Base-by-base conservation (phyloP, 2,329 filamentous ascomycete species). In the Phialophora expanda region DNA sequence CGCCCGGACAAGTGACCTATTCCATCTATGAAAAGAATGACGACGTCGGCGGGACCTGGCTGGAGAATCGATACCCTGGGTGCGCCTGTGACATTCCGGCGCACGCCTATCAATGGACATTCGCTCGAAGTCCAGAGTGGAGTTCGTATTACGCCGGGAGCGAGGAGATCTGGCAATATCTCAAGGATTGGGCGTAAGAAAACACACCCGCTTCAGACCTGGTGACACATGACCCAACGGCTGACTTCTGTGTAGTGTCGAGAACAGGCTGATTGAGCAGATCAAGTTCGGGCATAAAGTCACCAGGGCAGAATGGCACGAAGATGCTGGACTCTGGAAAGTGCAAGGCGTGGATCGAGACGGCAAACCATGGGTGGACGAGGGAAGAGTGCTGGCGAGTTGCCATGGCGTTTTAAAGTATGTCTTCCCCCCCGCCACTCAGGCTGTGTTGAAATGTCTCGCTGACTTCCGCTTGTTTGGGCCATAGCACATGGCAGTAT, bases 401-500 rank as follows among this genome's bases (percentile, higher is more conserved):
- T 57, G 55, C 55, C 55, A 57, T 32, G 55, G 55, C 1, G 20
- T 44, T n/a, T n/a, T 57, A 2, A 57, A 57, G n/a, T n/a, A n/a
- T n/a, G n/a, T n/a, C n/a, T n/a, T n/a, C n/a, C n/a, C n/a, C n/a
- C n/a, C n/a, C n/a, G n/a, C n/a, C n/a, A n/a, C n/a, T n/a, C n/a
- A n/a, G n/a, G n/a, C n/a, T n/a, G n/a, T n/a, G n/a, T n/a, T n/a
- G n/a, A n/a, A n/a, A n/a, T n/a, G n/a, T n/a, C n/a, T n/a, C n/a
- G n/a, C n/a, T n/a, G n/a, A n/a, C n/a, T n/a, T n/a, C n/a, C n/a
- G n/a, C n/a, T n/a, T n/a, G n/a, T n/a, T n/a, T n/a, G n/a, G n/a
- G n/a, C n/a, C n/a, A 0, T 57, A 66, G 70, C 70, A 81, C 82
- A 64, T 84, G 79, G 75, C 76, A 79, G 61, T 84, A 81, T 78